phyloP scores from a whole-genome alignment of 352 stramenopile genomes.

The Phytopythium delawarense region DNA sequence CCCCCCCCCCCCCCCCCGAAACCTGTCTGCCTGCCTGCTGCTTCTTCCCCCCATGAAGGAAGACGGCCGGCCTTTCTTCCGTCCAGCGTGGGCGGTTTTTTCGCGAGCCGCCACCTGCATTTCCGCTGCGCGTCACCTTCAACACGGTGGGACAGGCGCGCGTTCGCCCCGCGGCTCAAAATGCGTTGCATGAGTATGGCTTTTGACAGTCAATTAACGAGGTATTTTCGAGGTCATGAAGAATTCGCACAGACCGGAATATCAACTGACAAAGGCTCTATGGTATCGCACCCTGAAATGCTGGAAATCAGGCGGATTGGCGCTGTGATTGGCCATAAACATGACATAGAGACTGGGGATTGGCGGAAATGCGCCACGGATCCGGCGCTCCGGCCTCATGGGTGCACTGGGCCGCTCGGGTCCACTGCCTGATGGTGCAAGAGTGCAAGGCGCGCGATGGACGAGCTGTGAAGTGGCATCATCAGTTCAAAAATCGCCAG shows the following conservation, averaged over 20 bases:
- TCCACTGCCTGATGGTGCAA: constrained; percentile 5
- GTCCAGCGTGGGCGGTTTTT: constrained; percentile 4
- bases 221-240: background rate
- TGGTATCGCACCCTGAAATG: background rate
- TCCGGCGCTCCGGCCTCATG: background rate
- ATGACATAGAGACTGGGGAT: background rate
- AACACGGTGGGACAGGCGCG: background rate
- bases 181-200: background rate
- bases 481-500: background rate
- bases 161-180: background rate
- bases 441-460: background rate
- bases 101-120: background rate
- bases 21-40: background rate
- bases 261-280: background rate
- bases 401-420: background rate
- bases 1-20: no score
- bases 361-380: background rate
- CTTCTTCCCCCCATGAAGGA: background rate
- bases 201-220: background rate
- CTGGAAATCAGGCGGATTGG: background rate
- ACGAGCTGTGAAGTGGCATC: background rate
- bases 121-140: background rate
- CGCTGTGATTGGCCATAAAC: background rate
- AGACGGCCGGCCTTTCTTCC: background rate
- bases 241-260: no score